phyloP scores from a whole-genome alignment of 345 rosid genomes.

The Hibiscus syriacus region DNA sequence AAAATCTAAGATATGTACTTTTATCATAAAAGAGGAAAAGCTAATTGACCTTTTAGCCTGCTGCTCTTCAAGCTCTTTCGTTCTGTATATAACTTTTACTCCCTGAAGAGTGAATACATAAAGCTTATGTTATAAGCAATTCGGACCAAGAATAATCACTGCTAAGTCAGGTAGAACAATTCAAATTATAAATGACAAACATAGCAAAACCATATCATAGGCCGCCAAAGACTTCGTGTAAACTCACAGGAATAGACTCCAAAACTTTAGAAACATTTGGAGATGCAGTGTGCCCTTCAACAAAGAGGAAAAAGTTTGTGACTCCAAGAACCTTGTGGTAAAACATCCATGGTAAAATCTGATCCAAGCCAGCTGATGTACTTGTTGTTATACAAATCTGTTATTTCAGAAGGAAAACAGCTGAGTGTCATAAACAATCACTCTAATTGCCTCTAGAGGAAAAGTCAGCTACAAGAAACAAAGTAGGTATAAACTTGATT shows the following conservation, averaged over 20 bases:
- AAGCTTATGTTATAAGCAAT: conserved; percentile 5
- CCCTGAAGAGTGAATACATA: conserved; percentile 39
- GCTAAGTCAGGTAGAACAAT: not conserved
- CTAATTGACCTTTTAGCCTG: conserved; percentile 70
- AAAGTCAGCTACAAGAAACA: not conserved
- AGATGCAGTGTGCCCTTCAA: conserved; percentile 92
- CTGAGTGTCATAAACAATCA: not conserved
- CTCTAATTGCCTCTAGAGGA: not conserved
- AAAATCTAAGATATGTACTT: conserved; percentile 8
- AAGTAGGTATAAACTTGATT: not conserved
- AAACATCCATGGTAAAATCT: conserved; percentile 95
- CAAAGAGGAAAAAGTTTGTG: conserved; percentile 78
- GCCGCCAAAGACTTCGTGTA: not conserved
- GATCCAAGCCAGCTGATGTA: conserved; percentile 91
- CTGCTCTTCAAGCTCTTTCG: conserved; percentile 81
- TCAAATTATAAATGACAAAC: not conserved
- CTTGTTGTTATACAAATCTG: conserved; percentile 87
- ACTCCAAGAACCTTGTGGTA: conserved; percentile 94
- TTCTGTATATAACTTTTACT: conserved; percentile 77
- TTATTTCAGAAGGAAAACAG: conserved; percentile 4
- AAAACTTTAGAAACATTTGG: conserved; percentile 69
- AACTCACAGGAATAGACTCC: conserved; percentile 74
- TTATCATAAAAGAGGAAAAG: not conserved
- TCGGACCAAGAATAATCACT: not conserved
- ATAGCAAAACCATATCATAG: conserved; percentile 2